These are phyloP conservation scores for Tricholoma saponaceum DNA, from an alignment of 768 basidiomycete species.

Conservation along the genomic window DNA sequence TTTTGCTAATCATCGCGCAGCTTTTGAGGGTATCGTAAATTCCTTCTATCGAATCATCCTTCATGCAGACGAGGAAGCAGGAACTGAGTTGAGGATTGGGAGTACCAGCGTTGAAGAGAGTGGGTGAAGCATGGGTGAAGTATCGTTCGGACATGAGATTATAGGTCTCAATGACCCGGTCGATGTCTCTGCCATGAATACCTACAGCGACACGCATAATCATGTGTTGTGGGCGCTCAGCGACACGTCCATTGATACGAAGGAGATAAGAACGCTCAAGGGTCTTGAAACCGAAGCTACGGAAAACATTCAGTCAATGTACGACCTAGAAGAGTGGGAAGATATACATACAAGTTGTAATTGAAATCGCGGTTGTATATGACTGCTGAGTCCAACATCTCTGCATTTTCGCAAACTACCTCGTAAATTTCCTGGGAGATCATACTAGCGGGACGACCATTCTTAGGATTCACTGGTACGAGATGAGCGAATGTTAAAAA, in stretches of 20 bases:
- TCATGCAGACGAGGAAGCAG: slow-evolving; percentile 98
- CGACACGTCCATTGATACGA: slow-evolving; percentile 89
- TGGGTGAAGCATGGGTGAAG: slow-evolving; percentile 98
- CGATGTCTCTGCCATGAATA: slow-evolving; percentile 88
- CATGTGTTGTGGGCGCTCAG: slow-evolving; percentile 98
- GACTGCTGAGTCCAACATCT: slow-evolving; percentile 85
- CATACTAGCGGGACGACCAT: slow-evolving; percentile 80
- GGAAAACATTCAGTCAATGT: not conserved
- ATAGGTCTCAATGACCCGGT: slow-evolving; percentile 87
- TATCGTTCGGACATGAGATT: slow-evolving; percentile 97
- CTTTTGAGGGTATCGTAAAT: slow-evolving; percentile 98
- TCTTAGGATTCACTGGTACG: slow-evolving; percentile 87
- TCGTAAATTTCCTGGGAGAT: slow-evolving; percentile 87
- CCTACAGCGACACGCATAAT: slow-evolving; percentile 99
- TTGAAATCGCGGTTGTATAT: slow-evolving; percentile 98
- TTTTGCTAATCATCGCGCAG: slow-evolving; percentile 99
- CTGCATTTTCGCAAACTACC: slow-evolving; percentile 75
- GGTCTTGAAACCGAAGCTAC: slow-evolving; percentile 98
- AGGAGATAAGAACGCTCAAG: slow-evolving; percentile 97
- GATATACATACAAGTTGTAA: slow-evolving; percentile 78
- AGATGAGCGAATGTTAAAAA: not conserved
- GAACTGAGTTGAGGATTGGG: slow-evolving; percentile 93
- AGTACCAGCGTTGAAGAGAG: slow-evolving; percentile 97
- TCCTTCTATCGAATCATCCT: slow-evolving; percentile 97
- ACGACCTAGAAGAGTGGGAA: not conserved